phyloP scores from a whole-genome alignment of 208 protist genomes.

The Leishmania braziliensis region DNA sequence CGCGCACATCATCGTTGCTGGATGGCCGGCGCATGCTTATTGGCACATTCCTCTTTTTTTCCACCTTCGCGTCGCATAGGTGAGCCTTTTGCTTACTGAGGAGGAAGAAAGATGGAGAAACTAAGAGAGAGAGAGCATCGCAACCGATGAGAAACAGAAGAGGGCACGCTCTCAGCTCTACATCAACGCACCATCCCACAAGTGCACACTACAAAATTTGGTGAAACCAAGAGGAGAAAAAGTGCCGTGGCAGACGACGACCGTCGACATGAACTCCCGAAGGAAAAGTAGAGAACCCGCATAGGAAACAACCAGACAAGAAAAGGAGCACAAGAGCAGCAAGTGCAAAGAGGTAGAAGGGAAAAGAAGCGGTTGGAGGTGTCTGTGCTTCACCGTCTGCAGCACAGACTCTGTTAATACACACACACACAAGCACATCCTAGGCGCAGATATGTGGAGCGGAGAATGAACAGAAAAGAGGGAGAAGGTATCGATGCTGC shows the following conservation, averaged over 20 bases:
- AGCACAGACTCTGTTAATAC: background rate
- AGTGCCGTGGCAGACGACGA: background rate
- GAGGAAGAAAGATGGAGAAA: no score
- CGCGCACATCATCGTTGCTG: no score
- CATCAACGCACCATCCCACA: background rate
- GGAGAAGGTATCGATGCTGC: background rate
- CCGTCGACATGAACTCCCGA: background rate
- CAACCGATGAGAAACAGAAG: background rate
- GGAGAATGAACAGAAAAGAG: background rate
- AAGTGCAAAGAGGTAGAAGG: background rate
- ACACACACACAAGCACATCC: background rate
- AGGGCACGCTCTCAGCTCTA: background rate
- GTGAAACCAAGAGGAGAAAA: background rate
- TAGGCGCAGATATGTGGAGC: background rate
- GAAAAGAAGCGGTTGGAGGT: background rate
- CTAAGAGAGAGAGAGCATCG: background rate
- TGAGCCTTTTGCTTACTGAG: no score
- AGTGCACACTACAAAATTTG: background rate
- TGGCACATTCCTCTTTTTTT: no score
- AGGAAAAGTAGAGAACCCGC: background rate
- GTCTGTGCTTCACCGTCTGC: background rate
- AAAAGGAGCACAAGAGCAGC: background rate
- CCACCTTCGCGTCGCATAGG: no score
- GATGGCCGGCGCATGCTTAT: no score
- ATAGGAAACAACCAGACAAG: background rate